phyloP scores from a whole-genome alignment of 2,329 filamentous ascomycete genomes.

The Fusarium tuaranense region DNA sequence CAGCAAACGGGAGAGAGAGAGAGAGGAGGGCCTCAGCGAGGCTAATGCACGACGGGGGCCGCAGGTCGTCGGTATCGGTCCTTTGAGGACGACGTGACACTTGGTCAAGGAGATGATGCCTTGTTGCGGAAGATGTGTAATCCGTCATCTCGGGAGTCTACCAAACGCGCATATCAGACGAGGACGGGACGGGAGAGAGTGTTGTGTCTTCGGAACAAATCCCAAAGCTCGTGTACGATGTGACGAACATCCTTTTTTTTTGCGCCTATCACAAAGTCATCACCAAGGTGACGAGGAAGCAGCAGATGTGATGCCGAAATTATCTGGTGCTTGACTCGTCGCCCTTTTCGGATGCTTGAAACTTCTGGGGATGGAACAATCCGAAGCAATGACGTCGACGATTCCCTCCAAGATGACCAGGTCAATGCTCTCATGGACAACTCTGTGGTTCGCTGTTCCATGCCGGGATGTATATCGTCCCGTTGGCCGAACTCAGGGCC shows the following conservation, averaged over 20 bases:
- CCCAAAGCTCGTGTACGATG: constrained; percentile 25
- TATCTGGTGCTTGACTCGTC: neutral
- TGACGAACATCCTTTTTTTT: neutral
- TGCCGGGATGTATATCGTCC: constrained; percentile 12
- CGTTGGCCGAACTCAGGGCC: neutral
- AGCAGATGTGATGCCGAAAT: neutral
- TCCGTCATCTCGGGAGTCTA: constrained; percentile 19
- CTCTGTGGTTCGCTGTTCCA: constrained; percentile 4
- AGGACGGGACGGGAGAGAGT: neutral
- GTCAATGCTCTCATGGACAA: constrained; percentile 12
- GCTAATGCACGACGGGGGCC: constrained; percentile 12
- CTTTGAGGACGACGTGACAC: constrained; percentile 32
- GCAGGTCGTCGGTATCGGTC: constrained; percentile 26
- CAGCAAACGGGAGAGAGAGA: neutral
- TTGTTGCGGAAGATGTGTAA: constrained; percentile 33
- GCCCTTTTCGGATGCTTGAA: neutral
- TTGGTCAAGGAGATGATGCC: constrained; percentile 28
- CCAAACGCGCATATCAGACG: constrained; percentile 1
- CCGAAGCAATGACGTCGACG: constrained; percentile 15
- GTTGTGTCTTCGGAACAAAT: constrained; percentile 23
- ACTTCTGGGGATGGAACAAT: neutral
- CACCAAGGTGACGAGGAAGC: neutral
- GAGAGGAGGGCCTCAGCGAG: neutral
- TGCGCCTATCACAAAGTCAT: constrained; percentile 3
- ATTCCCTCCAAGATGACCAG: constrained; percentile 2